Evolutionary conservation across 2,329 filamentous ascomycete genomes (phyloP).

Genomic region (Verticillium tricorpus): DNA sequence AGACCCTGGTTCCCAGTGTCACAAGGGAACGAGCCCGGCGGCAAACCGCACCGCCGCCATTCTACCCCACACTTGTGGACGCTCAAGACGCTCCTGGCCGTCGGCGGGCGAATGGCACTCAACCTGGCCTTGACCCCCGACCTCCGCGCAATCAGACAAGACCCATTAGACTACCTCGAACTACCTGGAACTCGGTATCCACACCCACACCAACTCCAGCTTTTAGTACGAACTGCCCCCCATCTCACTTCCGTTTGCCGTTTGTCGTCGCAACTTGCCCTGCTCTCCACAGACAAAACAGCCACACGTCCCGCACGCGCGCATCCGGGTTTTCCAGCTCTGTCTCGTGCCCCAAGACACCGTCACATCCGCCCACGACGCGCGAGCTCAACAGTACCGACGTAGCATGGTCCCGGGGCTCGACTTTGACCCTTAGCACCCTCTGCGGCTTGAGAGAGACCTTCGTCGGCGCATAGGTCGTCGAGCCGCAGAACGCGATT

Average conservation of each 20-base stretch:
- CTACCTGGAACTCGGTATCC: not conserved
- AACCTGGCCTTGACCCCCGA: not conserved
- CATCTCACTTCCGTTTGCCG: not conserved
- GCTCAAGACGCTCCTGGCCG: not conserved
- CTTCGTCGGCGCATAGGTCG: not conserved
- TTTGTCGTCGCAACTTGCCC: not conserved
- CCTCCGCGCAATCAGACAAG: not conserved
- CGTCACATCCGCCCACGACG: not conserved
- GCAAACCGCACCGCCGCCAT: not conserved
- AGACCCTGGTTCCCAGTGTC: not conserved
- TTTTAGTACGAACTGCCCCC: not conserved
- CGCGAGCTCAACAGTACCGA: not conserved
- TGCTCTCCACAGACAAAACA: not conserved
- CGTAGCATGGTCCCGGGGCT: not conserved
- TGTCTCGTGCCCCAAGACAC: not conserved
- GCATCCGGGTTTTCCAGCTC: not conserved
- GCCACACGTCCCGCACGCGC: not conserved
- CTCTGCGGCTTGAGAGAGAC: not conserved
- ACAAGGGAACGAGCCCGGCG: not conserved
- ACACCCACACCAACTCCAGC: not conserved
- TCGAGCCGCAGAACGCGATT: not conserved
- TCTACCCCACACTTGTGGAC: not conserved
- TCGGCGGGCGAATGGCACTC: not conserved
- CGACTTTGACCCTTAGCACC: not conserved
- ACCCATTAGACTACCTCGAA: not conserved